Evolutionary conservation across 2,329 filamentous ascomycete species (phyloP), one percentile per base, ranked within the genome.

Genomic region (Cladosporium austrohemisphaericum): DNA sequence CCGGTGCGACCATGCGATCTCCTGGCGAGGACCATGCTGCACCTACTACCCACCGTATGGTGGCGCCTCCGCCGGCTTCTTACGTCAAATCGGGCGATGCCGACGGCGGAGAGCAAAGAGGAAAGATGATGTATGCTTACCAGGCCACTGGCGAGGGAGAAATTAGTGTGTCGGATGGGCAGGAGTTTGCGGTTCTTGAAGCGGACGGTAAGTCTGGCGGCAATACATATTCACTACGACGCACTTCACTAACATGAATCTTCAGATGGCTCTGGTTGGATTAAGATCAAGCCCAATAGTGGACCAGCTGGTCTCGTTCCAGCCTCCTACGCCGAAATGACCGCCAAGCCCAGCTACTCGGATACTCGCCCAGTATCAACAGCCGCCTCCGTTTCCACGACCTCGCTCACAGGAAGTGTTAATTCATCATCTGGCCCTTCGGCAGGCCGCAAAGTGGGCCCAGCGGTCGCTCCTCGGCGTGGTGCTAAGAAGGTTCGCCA

Each of bases 51-150:
- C 84, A 86, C 60, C 78, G 92, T 19, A 76, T 97, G 25, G 79
- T 96, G 53, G 93, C 93, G 4, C 93, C 93, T 10, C 93, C 93
- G 4, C 93, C 93, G 4, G 65, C 83, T 5, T 79, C 87, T 25
- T 97, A 95, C 63, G 85, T 81, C 55, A 79, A 86, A 53, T 79
- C 84, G 4, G 60, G 63, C 16, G 69, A 64, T 16, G 80, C 59
- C 70, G 57, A 62, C 32, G 60, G 71, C 13, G 63, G 71, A 0
- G 80, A 86, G 61, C 83, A 83, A 55, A 85, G 77, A 65, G 92
- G 87, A 40, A 94, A 85, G 69, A 95, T 97, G 91, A 60, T 96
- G 1, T 98, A 96, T 64, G 60, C 80, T 0, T 98, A 96, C 61
- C 85, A 94, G 55, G 86, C 85, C 7, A 85, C 76, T 46, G 86